Evolutionary conservation across 768 basidiomycete genomes (phyloP).

Genomic region (Mycena olivaceomarginata): DNA sequence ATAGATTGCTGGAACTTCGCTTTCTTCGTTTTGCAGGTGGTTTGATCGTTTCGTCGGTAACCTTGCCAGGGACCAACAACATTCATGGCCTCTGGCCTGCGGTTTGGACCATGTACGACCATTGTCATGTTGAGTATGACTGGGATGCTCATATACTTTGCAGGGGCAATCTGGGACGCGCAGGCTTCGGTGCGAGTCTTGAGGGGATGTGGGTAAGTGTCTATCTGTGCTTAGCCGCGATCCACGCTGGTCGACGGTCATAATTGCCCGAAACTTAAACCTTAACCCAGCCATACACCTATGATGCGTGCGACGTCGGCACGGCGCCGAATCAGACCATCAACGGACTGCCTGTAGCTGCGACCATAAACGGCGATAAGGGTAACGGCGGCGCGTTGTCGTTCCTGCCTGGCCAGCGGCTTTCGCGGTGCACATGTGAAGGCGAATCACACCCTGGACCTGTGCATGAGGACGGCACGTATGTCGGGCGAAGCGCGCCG

Average conservation of each 20-base stretch:
- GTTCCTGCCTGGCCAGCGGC: conserved; percentile 90
- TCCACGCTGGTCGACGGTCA: background rate
- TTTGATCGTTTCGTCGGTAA: conserved; percentile 81
- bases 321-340: conserved; percentile 90
- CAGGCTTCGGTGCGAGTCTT: conserved; percentile 90
- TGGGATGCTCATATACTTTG: conserved; percentile 21
- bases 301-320: conserved; percentile 95
- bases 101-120: conserved; percentile 87
- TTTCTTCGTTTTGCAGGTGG: conserved; percentile 84
- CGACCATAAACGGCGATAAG: conserved; percentile 77
- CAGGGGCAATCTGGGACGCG: conserved; percentile 63
- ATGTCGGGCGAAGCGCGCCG: conserved; percentile 88
- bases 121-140: conserved; percentile 61
- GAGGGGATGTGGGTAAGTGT: conserved; percentile 80
- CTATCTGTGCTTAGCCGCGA: too few relatives aligned
- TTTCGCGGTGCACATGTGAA: conserved; percentile 92
- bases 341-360: conserved; percentile 77
- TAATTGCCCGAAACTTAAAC: background rate
- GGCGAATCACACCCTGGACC: conserved; percentile 94
- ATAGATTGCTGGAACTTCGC: conserved; percentile 20
- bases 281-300: conserved; percentile 82
- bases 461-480: conserved; percentile 84
- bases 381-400: conserved; percentile 75
- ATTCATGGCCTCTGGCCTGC: conserved; percentile 88
- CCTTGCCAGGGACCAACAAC: conserved; percentile 80